These are phyloP conservation scores for Boletellus deceptivus DNA, from an alignment of 1,284 basidiomycete species.

Conservation along the genomic window DNA sequence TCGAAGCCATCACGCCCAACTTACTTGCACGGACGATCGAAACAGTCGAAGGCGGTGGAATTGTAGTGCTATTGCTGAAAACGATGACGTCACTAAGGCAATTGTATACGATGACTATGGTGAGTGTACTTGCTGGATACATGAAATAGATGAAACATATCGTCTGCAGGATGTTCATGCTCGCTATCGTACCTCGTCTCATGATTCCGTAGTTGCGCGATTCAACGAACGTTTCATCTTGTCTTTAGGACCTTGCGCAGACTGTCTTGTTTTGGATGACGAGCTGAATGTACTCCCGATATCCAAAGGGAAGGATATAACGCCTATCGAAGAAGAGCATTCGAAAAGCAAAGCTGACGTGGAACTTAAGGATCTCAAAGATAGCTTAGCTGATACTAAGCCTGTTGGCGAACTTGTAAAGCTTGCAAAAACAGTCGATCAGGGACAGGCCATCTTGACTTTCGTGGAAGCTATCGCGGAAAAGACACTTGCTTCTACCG, in stretches of 20 bases:
- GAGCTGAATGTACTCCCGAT: slow-evolving; percentile 98
- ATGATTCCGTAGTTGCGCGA: slow-evolving; percentile 86
- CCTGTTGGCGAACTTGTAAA: slow-evolving; percentile 89
- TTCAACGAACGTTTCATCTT: slow-evolving; percentile 99
- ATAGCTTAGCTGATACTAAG: slow-evolving; percentile 80
- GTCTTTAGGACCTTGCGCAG: slow-evolving; percentile 85
- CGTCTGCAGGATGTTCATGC: slow-evolving; percentile 82
- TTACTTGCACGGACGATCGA: slow-evolving; percentile 96
- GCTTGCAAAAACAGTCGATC: slow-evolving; percentile 91
- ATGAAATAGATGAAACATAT: neutral
- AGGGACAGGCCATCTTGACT: slow-evolving; percentile 88
- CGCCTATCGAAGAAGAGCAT: slow-evolving; percentile 56
- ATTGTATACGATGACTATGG: slow-evolving; percentile 97
- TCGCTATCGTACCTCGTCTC: slow-evolving; percentile 89
- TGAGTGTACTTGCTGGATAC: slow-evolving; percentile 35
- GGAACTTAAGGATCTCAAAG: slow-evolving; percentile 83
- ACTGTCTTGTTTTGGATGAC: slow-evolving; percentile 94
- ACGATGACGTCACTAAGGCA: slow-evolving; percentile 95
- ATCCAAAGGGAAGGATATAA: slow-evolving; percentile 94
- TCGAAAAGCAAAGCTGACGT: slow-evolving; percentile 51
- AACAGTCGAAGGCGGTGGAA: slow-evolving; percentile 96
- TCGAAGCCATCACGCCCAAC: slow-evolving; percentile 98
- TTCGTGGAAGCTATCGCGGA: slow-evolving; percentile 92
- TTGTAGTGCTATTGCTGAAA: slow-evolving; percentile 90
- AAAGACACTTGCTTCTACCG: slow-evolving; percentile 92